Evolutionary conservation across 106 monocot species (phyloP).

Genomic region (Vanilla planifolia): DNA sequence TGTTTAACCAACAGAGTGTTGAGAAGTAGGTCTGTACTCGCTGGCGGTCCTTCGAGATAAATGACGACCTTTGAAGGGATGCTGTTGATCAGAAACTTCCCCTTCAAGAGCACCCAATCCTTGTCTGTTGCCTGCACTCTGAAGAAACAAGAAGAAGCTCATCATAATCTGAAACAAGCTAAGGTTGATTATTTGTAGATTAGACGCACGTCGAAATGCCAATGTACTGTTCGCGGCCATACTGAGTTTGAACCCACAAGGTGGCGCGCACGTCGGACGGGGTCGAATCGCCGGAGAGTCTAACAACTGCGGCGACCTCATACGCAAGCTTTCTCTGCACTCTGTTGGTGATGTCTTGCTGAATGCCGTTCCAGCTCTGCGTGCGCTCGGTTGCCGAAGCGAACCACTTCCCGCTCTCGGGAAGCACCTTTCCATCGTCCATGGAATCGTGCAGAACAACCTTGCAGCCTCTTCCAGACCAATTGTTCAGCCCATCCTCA

Average conservation of each 20-base stretch:
- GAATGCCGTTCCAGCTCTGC: constrained; percentile 62
- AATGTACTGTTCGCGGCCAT: constrained; percentile 75
- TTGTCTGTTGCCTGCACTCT: constrained; percentile 72
- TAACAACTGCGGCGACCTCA: constrained; percentile 57
- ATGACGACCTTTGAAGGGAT: constrained; percentile 53
- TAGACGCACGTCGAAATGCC: no score
- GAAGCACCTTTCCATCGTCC: constrained; percentile 45
- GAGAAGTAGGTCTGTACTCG: constrained; percentile 65
- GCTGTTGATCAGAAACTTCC: constrained; percentile 74
- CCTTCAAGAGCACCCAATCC: constrained; percentile 76
- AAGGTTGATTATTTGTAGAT: constrained; percentile 36
- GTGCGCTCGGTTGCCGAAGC: constrained; percentile 49
- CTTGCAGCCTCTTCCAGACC: constrained; percentile 76
- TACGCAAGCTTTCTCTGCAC: constrained; percentile 76
- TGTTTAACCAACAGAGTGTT: constrained; percentile 67
- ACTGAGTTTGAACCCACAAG: constrained; percentile 52
- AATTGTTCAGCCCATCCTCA: constrained; percentile 64
- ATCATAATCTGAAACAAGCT: neutral
- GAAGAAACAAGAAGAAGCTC: neutral
- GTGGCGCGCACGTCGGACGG: constrained; percentile 50
- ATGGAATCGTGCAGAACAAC: constrained; percentile 50
- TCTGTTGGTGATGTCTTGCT: constrained; percentile 76
- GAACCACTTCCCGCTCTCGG: constrained; percentile 47
- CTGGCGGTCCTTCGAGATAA: constrained; percentile 80
- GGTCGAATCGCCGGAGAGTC: constrained; percentile 35